Percentiles rank a stretch among this genome's conserved stretches.
Evolutionary conservation across 148 eudicot genomes (phyloP).

Genomic region (Simmondsia chinensis): DNA sequence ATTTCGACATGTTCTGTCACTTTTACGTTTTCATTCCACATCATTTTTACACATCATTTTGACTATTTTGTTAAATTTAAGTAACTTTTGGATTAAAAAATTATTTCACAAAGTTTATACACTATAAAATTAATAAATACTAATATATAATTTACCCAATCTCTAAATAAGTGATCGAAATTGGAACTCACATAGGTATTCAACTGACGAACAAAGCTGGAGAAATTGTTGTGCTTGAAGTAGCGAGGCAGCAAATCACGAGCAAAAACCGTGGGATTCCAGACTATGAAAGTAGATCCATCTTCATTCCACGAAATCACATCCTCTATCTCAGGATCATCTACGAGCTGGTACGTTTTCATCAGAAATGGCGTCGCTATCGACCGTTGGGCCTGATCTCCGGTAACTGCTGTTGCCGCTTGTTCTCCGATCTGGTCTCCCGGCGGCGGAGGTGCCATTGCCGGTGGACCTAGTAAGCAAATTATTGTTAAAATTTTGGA

Average conservation of each 20-base stretch:
- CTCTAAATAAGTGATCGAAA: neutral
- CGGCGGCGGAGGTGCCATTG: constrained; percentile 36
- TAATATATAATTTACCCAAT: neutral
- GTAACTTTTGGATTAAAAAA: neutral
- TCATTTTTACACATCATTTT: too few species aligned
- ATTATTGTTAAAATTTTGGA: neutral
- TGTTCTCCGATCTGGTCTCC: constrained; percentile 30
- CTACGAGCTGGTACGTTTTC: constrained; percentile 78
- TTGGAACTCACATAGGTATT: constrained; percentile 61
- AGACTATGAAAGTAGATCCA: constrained; percentile 80
- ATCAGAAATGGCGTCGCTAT: constrained; percentile 84
- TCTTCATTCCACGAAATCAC: constrained; percentile 90
- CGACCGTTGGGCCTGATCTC: constrained; percentile 27
- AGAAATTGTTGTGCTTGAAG: constrained; percentile 92
- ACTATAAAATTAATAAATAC: neutral
- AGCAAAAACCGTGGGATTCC: constrained; percentile 91
- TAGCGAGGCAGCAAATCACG: constrained; percentile 83
- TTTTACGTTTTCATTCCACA: too few species aligned
- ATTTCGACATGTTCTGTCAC: too few species aligned
- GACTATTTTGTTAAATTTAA: too few species aligned
- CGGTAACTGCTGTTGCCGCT: constrained; percentile 9
- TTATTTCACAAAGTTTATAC: neutral
- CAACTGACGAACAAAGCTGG: constrained; percentile 86
- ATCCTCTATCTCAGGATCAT: constrained; percentile 61
- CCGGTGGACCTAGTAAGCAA: neutral